Base-by-base conservation (phyloP, 164 flowering plant genomes). In the Annona squamosa region DNA sequence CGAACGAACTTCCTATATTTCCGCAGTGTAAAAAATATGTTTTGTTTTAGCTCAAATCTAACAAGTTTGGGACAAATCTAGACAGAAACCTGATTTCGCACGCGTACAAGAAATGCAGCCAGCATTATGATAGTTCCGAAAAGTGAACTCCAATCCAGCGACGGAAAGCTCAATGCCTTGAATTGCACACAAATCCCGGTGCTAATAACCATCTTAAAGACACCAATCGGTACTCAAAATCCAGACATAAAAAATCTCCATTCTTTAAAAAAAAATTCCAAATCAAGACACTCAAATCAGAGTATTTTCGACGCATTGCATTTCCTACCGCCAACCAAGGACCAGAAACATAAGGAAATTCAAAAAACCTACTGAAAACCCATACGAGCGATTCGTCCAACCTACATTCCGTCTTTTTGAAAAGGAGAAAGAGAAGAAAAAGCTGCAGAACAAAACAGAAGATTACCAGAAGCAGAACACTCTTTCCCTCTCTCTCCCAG, bases 131-230 rank as follows among this genome's bases (percentile, higher is more conserved):
- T 41, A 66, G 52, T 9, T 45, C 75, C 43, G 17, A 57, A 17
- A 45, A 4, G 26, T 68, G 1, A 71, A 37, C 73, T 75, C 69
- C 65, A 56, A 73, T 72, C 75, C 37, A 69, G 13, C 64, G 4
- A 73, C 69, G 13, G 69, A 59, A 45, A 45, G 18, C 57, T 65
- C 61, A 43, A 48, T 1, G 13, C 67, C 37, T 4, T 19, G 41
- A 63, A 17, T 16, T 67, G 17, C 67, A 56, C 66, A 47, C 3
- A 73, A 72, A 70, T 16, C 4, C 48, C 18, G n/a, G 46, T 37
- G 19, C 69, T 26, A 26, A 26, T 26, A 26, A 26, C 17, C 43
- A 41, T 4, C 57, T 43, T 12, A 56, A 77, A 73, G 65, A 64
- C 19, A 19, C 57, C 43, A 5, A 72, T 52, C 67, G 56, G 48